phyloP scores from a whole-genome alignment of 1,284 basidiomycete genomes.

The Ganoderma lingzhi region DNA sequence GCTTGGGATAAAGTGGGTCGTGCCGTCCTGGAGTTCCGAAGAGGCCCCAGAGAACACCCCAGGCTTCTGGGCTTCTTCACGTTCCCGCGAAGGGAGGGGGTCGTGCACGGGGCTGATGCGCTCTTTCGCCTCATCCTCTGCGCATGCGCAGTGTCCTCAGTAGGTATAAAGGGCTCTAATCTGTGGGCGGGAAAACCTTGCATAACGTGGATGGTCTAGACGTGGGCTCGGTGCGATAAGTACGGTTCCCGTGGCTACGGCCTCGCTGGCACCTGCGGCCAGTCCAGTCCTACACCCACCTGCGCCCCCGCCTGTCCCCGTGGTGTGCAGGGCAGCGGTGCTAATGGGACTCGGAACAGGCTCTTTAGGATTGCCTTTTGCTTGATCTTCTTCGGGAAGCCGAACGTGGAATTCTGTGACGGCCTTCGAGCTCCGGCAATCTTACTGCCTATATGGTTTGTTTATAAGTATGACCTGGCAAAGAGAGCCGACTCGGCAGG shows the following conservation, averaged over 20 bases:
- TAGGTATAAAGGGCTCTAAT: background rate
- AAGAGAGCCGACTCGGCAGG: background rate
- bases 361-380: background rate
- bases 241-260: background rate
- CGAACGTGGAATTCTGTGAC: background rate
- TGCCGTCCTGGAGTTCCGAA: background rate
- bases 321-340: background rate
- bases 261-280: background rate
- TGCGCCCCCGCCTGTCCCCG: background rate
- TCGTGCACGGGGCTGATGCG: constrained; percentile 4
- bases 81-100: constrained; percentile 5
- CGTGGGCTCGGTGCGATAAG: background rate
- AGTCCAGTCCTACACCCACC: background rate
- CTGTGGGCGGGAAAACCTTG: background rate
- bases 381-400: background rate
- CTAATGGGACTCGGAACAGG: background rate
- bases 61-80: background rate
- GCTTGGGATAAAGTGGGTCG: constrained; percentile 6
- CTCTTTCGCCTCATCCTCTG: background rate
- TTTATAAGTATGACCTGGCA: background rate
- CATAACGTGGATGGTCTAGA: background rate
- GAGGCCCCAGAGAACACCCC: background rate
- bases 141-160: constrained; percentile 3
- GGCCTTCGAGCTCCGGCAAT: background rate
- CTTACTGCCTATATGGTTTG: background rate